phyloP scores from a whole-genome alignment of 306 rosid genomes.

The Astragalus glycyphyllos region DNA sequence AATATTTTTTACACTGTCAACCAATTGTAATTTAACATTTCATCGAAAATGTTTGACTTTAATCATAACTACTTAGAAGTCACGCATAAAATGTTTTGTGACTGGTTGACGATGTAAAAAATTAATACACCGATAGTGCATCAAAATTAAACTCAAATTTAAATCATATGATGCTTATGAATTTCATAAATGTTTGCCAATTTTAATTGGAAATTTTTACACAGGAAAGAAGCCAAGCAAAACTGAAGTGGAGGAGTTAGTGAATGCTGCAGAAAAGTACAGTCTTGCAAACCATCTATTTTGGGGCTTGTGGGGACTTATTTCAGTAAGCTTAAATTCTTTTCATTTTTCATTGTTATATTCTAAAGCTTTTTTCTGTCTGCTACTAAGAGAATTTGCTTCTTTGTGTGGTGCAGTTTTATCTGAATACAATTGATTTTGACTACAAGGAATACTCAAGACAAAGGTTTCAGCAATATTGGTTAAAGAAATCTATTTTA shows the following conservation, averaged over 20 bases:
- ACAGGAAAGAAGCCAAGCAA: conserved; percentile 64
- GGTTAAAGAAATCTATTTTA: conserved; percentile 60
- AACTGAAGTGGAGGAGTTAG: conserved; percentile 62
- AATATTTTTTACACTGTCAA: no score
- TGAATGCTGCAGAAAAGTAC: conserved; percentile 62
- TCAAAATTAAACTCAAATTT: background rate
- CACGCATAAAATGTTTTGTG: no score
- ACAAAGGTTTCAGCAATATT: conserved; percentile 83
- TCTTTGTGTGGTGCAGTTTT: conserved; percentile 57
- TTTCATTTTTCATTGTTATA: background rate
- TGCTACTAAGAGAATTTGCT: background rate
- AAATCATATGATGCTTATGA: conserved; percentile 5
- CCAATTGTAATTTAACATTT: no score
- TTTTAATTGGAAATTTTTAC: conserved; percentile 10
- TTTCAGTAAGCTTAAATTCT: conserved; percentile 61
- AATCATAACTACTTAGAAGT: no score
- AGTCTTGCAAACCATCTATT: conserved; percentile 82
- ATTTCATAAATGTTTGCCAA: background rate
- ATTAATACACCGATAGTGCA: no score
- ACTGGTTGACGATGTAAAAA: no score
- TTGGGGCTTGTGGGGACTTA: conserved; percentile 97
- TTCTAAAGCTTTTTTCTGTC: background rate
- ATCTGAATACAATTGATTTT: conserved; percentile 84
- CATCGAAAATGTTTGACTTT: no score
- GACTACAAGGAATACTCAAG: conserved; percentile 83